Conservation (phyloP, 352 stramenopile species). For the Halophytophthora batemanensis region DNA sequence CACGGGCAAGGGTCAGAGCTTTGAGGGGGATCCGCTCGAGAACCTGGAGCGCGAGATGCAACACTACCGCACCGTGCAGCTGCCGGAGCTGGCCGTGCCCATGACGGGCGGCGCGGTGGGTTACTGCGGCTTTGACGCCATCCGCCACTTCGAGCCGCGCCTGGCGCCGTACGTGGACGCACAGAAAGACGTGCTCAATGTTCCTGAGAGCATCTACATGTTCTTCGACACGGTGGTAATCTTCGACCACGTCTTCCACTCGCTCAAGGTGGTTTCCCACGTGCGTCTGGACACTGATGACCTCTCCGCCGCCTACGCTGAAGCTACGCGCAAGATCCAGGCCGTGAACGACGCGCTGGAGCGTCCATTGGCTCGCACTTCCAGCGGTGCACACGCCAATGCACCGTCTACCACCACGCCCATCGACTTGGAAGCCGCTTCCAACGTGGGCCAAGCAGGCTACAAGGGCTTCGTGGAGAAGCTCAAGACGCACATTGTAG, state of each 20-base stretch:
- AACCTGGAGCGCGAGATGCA: constrained; percentile 83
- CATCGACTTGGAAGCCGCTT: constrained; percentile 71
- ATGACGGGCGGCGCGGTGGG: constrained; percentile 87
- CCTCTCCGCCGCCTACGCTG: constrained; percentile 62
- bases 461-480: constrained; percentile 88
- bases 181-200: constrained; percentile 75
- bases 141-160: constrained; percentile 86
- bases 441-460: constrained; percentile 77
- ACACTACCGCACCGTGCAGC: constrained; percentile 54
- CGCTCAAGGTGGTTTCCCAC: constrained; percentile 88
- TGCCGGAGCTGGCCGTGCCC: constrained; percentile 75
- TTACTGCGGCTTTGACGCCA: constrained; percentile 88
- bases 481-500: constrained; percentile 87
- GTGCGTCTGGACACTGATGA: constrained; percentile 66
- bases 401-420: constrained; percentile 27
- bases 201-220: constrained; percentile 90
- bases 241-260: constrained; percentile 90
- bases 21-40: constrained; percentile 66
- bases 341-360: constrained; percentile 60
- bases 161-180: constrained; percentile 72
- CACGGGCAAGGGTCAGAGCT: constrained; percentile 57
- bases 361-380: constrained; percentile 50
- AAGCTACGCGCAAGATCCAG: constrained; percentile 72
- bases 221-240: constrained; percentile 88
- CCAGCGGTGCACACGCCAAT: constrained; percentile 55